Conservation (phyloP, 495 filamentous ascomycete genomes). For the Apiosordaria backusii region DNA sequence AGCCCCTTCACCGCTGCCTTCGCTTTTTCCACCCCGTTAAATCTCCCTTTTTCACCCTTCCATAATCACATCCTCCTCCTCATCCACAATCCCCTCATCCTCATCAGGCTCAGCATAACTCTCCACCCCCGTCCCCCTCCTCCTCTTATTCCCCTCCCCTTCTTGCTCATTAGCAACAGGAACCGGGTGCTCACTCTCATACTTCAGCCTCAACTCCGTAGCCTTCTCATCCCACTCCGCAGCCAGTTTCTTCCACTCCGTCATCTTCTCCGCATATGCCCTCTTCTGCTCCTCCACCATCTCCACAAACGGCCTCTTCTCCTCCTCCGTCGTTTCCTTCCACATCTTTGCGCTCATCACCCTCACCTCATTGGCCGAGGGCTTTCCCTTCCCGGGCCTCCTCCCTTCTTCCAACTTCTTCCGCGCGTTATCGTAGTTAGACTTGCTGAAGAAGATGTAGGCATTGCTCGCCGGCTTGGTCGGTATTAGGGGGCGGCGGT, state of each 20-base stretch:
- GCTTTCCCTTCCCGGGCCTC: constrained; percentile 59
- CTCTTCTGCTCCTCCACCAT: constrained; percentile 65
- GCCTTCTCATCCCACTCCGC: constrained; percentile 69
- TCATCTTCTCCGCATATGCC: constrained; percentile 54
- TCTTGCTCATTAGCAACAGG: neutral
- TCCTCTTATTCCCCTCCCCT: constrained; percentile 12
- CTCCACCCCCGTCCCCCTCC: constrained; percentile 33
- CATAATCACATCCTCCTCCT: constrained; percentile 9
- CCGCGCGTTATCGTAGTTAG: constrained; percentile 72
- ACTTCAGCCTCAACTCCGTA: constrained; percentile 56
- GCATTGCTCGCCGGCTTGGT: constrained; percentile 66
- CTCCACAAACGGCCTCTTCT: constrained; percentile 71
- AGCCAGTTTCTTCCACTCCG: constrained; percentile 53
- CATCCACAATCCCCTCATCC: constrained; percentile 23
- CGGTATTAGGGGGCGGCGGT: constrained; percentile 67
- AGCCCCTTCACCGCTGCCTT: neutral
- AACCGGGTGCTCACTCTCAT: constrained; percentile 56
- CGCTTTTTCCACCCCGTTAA: neutral
- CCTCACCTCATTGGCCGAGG: constrained; percentile 76
- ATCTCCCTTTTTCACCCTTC: neutral
- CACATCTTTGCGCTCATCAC: constrained; percentile 82
- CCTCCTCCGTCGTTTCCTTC: constrained; percentile 66
- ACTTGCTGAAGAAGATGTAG: constrained; percentile 75
- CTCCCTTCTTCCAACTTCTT: constrained; percentile 65
- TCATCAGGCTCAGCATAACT: constrained; percentile 40